Evolutionary conservation across 108 stramenopile species (phyloP).

Genomic region (Craspedostauros australis): DNA sequence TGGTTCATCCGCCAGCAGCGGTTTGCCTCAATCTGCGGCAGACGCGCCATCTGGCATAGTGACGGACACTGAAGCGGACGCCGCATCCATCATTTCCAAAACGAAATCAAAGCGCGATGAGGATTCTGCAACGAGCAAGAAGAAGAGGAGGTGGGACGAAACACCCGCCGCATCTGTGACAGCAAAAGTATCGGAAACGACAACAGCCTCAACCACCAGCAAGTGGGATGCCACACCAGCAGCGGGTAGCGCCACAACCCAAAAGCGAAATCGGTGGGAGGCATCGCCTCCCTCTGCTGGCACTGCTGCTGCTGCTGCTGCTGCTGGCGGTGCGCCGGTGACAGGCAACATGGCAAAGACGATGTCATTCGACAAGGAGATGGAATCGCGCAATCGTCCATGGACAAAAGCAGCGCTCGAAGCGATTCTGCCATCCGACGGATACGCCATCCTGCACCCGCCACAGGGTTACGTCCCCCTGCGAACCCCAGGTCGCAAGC

Average conservation of each 20-base stretch:
- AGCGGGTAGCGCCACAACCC: conserved; percentile 26
- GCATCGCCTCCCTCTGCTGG: conserved; percentile 60
- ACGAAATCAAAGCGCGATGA: conserved; percentile 61
- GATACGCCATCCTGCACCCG: conserved; percentile 84
- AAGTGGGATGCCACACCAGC: conserved; percentile 86
- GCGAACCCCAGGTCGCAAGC: conserved; percentile 87
- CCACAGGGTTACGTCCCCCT: conserved; percentile 90
- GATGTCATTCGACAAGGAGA: conserved; percentile 82
- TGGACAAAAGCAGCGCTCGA: conserved; percentile 96
- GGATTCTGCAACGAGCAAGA: conserved; percentile 23
- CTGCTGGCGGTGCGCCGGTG: conserved; percentile 26
- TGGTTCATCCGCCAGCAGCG: background rate
- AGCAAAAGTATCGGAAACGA: too few species aligned
- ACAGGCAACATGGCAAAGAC: conserved; percentile 77
- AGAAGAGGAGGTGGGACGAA: conserved; percentile 90
- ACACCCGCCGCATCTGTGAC: too few species aligned
- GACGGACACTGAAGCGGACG: conserved; percentile 50
- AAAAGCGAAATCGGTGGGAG: conserved; percentile 65
- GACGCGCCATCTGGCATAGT: conserved; percentile 38
- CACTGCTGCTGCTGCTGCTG: conserved; percentile 9
- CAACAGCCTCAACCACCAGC: conserved; percentile 22
- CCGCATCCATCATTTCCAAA: conserved; percentile 31
- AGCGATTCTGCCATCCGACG: conserved; percentile 86
- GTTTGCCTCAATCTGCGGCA: conserved; percentile 5
- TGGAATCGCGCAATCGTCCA: conserved; percentile 93